phyloP scores from a whole-genome alignment of 139 green algal species.

The Chlorella sp. region DNA sequence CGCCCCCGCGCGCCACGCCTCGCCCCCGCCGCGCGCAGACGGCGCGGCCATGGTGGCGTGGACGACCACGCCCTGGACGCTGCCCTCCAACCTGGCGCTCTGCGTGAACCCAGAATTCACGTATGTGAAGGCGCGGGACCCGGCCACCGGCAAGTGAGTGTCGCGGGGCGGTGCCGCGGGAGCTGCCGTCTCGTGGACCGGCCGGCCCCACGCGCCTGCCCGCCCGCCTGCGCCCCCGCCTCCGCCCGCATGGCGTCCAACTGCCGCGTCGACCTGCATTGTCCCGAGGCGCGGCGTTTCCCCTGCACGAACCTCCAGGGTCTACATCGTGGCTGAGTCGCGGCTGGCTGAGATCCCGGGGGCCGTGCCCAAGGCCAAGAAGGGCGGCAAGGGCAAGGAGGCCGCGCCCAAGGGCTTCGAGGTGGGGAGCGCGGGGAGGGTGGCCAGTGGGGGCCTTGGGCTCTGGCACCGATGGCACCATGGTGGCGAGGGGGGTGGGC shows the following conservation, averaged over 20 bases:
- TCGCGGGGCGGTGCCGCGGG: neutral
- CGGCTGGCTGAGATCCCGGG: constrained; percentile 83
- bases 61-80: constrained; percentile 99
- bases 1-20: too few relatives aligned
- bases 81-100: constrained; percentile 97
- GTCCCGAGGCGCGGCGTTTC: neutral
- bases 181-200: neutral
- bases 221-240: neutral
- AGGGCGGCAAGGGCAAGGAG: constrained; percentile 59
- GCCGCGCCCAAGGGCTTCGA: constrained; percentile 51
- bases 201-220: neutral
- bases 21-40: constrained; percentile 52
- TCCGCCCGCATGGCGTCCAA: neutral
- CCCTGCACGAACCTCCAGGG: constrained; percentile 56
- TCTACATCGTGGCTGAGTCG: constrained; percentile 91
- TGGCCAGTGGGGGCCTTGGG: too few relatives aligned
- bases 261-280: too few relatives aligned
- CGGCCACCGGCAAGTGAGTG: neutral
- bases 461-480: too few relatives aligned
- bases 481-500: too few relatives aligned
- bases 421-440: constrained; percentile 4
- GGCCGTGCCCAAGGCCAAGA: constrained; percentile 81
- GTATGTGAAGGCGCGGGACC: constrained; percentile 82
- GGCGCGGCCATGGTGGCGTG: constrained; percentile 88
- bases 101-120: constrained; percentile 93